These are phyloP conservation scores for Luffa aegyptiaca DNA, from an alignment of 306 rosid species.

Conservation along the genomic window DNA sequence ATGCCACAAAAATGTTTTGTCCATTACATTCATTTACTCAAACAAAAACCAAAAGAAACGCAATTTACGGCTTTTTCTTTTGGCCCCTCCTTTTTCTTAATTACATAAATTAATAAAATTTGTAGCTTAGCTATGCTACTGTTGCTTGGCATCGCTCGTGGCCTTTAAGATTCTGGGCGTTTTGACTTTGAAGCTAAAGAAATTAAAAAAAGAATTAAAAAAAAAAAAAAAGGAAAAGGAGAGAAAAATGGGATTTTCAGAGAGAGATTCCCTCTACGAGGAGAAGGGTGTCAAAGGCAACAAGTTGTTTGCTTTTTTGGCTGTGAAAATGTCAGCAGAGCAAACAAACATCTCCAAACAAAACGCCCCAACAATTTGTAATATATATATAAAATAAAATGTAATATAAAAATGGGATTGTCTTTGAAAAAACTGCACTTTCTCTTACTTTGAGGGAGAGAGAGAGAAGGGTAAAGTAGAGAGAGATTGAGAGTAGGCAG, in stretches of 20 bases:
- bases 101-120: no score
- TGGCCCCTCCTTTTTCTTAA: neutral
- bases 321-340: neutral
- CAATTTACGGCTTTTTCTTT: constrained; percentile 42
- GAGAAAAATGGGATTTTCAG: neutral
- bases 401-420: constrained; percentile 27
- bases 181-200: constrained; percentile 11
- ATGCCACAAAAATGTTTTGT: neutral
- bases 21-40: neutral
- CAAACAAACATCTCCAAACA: neutral
- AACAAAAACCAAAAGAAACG: constrained; percentile 14
- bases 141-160: neutral
- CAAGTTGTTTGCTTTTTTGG: constrained; percentile 15
- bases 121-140: no score
- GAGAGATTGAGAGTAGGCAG: constrained; percentile 7
- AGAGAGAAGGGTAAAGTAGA: constrained; percentile 40
- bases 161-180: neutral
- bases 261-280: constrained; percentile 79
- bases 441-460: constrained; percentile 50
- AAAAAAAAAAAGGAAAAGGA: neutral
- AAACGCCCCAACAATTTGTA: neutral
- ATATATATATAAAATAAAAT: neutral
- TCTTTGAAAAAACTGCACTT: constrained; percentile 33
- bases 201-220: neutral
- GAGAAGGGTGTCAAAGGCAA: constrained; percentile 26